Conservation (phyloP, 176 grass and related monocot species). For the Tillandsia fasciculata region DNA sequence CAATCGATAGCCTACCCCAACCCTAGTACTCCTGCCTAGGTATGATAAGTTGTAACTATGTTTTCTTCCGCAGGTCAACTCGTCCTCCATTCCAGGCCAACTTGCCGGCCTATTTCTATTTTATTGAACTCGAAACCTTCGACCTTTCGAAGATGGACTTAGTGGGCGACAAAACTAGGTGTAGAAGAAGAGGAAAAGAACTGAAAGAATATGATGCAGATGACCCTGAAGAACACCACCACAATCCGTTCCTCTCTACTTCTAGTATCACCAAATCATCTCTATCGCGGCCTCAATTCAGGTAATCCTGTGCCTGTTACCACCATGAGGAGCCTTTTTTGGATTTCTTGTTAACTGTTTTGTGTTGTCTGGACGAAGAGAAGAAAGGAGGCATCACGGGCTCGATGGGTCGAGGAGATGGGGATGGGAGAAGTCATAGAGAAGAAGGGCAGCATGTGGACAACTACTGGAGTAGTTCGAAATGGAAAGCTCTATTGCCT, state of each 20-base stretch:
- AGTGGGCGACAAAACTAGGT: not conserved
- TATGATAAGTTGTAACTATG: too few species aligned
- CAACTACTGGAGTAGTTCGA: constrained; percentile 46
- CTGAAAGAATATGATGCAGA: constrained; percentile 9
- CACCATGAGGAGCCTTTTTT: not conserved
- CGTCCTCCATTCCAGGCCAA: too few species aligned
- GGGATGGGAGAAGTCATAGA: constrained; percentile 62
- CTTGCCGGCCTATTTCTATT: too few species aligned
- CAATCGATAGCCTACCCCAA: too few species aligned
- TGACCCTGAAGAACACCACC: constrained; percentile 43
- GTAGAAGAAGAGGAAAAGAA: constrained; percentile 8
- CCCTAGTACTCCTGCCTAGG: too few species aligned
- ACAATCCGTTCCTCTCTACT: constrained; percentile 37
- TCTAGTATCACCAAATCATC: not conserved
- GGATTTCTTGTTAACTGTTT: not conserved
- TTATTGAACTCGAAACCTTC: not conserved
- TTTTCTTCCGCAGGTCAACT: too few species aligned
- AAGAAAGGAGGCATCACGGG: constrained; percentile 55
- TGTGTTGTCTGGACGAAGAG: not conserved
- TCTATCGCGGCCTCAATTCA: constrained; percentile 30
- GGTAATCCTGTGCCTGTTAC: constrained; percentile 1
- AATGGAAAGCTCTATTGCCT: constrained; percentile 58
- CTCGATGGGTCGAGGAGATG: constrained; percentile 55
- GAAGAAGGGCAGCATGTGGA: constrained; percentile 70
- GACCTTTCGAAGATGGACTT: not conserved